Percentiles rank a stretch among this genome's conserved stretches.
phyloP scores from a whole-genome alignment of 2,329 filamentous ascomycete genomes.

The Pseudopyrenochaeta lycopersici region DNA sequence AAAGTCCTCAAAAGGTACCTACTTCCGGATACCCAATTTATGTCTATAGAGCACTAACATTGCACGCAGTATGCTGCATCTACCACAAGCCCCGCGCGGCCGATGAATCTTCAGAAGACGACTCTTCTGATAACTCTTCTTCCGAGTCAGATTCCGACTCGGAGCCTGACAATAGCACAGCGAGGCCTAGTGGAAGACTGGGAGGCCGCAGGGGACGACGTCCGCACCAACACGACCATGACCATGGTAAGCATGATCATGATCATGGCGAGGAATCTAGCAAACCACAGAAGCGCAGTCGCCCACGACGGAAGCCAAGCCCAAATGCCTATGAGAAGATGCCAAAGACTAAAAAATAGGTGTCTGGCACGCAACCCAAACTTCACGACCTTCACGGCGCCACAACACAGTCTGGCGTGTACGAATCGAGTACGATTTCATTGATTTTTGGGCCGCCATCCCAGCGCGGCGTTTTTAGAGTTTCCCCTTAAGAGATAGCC shows the following conservation, averaged over 20 bases:
- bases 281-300: conserved; percentile 50
- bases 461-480: conserved; percentile 20
- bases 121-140: conserved; percentile 67
- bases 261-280: conserved; percentile 50
- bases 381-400: conserved; percentile 3
- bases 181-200: conserved; percentile 48
- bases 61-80: conserved; percentile 88
- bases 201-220: conserved; percentile 35
- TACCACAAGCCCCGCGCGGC: conserved; percentile 81
- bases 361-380: background rate
- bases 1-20: conserved; percentile 89
- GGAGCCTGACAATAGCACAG: conserved; percentile 61
- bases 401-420: conserved; percentile 5
- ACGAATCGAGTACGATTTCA: conserved; percentile 17
- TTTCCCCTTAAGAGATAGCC: background rate
- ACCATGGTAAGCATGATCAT: conserved; percentile 52
- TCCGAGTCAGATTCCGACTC: conserved; percentile 63
- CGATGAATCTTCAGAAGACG: conserved; percentile 79
- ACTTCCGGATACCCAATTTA: background rate
- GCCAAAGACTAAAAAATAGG: conserved; percentile 59
- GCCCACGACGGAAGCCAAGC: conserved; percentile 65
- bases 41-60: conserved; percentile 2
- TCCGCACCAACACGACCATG: conserved; percentile 36
- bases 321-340: conserved; percentile 86
- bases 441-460: conserved; percentile 5